A percentile compares a stretch with the other conserved stretches of the same genome.
phyloP scores from a whole-genome alignment of 202 grass and related monocot species.

The Carex arenaria region DNA sequence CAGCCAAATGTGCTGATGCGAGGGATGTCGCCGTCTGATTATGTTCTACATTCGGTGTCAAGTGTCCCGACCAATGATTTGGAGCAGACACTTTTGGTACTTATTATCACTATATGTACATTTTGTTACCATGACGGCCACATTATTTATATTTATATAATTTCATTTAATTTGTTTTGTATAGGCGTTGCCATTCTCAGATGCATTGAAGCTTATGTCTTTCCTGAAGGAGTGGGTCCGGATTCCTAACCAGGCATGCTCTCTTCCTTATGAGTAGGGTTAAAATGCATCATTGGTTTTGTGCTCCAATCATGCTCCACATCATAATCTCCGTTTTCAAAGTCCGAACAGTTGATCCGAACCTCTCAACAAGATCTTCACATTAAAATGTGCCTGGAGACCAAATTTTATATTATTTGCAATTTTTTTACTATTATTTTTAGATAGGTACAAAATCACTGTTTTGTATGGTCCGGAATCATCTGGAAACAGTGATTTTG shows the following conservation, averaged over 20 bases:
- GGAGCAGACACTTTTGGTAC: constrained; percentile 80
- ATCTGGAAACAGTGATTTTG: too few species aligned
- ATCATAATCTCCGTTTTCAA: too few species aligned
- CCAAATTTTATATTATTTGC: too few species aligned
- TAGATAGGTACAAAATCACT: too few species aligned
- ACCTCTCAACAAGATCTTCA: too few species aligned
- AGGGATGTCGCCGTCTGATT: constrained; percentile 75
- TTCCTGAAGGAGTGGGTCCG: constrained; percentile 85
- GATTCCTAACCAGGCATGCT: constrained; percentile 67
- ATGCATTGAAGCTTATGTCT: constrained; percentile 88
- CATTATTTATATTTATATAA: constrained; percentile 8
- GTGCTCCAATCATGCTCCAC: too few species aligned
- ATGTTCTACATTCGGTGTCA: constrained; percentile 73
- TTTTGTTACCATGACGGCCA: not conserved
- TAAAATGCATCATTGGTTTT: too few species aligned
- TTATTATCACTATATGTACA: not conserved
- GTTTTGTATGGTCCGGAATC: too few species aligned
- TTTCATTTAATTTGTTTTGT: constrained; percentile 10
- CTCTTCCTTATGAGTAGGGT: not conserved
- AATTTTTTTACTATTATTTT: too few species aligned
- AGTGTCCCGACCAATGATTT: constrained; percentile 73
- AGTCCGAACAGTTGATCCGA: too few species aligned
- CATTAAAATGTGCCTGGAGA: too few species aligned
- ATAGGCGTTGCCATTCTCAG: constrained; percentile 92
- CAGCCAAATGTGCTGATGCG: constrained; percentile 73